phyloP scores from a whole-genome alignment of 441 rosid genomes.

The Raphanus hybrid region DNA sequence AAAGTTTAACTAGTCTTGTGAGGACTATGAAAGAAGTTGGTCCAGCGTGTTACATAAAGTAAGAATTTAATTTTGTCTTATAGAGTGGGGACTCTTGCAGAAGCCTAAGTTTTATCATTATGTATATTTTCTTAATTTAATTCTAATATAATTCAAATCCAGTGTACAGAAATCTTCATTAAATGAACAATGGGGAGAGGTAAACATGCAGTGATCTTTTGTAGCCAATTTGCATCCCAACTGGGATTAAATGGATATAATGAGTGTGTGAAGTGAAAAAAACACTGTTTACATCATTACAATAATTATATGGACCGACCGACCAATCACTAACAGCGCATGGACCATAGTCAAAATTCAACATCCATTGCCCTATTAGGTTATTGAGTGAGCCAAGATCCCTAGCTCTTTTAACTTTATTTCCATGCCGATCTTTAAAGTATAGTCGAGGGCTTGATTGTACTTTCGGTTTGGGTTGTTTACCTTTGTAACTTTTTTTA shows the following conservation, averaged over 20 bases:
- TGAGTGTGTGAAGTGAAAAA: slow-evolving; percentile 26
- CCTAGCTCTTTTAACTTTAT: slow-evolving; percentile 34
- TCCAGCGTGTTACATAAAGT: slow-evolving; percentile 22
- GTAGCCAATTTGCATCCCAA: slow-evolving; percentile 29
- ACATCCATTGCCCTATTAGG: slow-evolving; percentile 40
- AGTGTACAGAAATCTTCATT: neutral
- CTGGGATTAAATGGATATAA: slow-evolving; percentile 29
- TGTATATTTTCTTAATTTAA: neutral
- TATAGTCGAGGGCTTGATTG: slow-evolving; percentile 7
- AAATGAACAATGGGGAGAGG: slow-evolving; percentile 28
- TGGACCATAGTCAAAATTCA: slow-evolving; percentile 44
- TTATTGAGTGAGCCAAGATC: slow-evolving; percentile 32
- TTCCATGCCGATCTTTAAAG: slow-evolving; percentile 30
- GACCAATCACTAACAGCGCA: slow-evolving; percentile 42
- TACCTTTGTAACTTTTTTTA: neutral
- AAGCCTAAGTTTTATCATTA: slow-evolving; percentile 24
- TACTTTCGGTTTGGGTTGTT: slow-evolving; percentile 14
- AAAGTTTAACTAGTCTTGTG: slow-evolving; percentile 31
- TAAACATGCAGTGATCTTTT: slow-evolving; percentile 31
- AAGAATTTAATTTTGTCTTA: slow-evolving; percentile 4
- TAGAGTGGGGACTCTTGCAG: slow-evolving; percentile 43
- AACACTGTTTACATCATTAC: slow-evolving; percentile 35
- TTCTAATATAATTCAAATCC: neutral
- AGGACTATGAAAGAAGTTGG: slow-evolving; percentile 36
- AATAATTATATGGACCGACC: slow-evolving; percentile 37